Evolutionary conservation across 2,329 filamentous ascomycete genomes (phyloP).

Genomic region (Diaporthe eres): DNA sequence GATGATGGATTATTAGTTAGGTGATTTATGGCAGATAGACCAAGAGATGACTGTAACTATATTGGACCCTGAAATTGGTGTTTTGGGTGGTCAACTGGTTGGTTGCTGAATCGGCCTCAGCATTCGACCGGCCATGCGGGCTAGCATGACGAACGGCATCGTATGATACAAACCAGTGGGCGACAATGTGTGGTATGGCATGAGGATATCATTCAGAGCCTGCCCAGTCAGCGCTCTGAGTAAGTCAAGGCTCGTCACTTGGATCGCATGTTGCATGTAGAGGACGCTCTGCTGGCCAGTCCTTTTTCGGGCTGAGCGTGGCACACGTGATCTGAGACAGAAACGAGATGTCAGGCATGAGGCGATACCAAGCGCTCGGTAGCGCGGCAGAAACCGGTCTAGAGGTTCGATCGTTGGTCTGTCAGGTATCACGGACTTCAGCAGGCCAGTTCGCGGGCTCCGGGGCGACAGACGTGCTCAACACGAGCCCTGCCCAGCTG

Average conservation of each 20-base stretch:
- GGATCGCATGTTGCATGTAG: background rate
- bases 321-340: background rate
- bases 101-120: too few species aligned
- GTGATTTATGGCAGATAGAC: too few species aligned
- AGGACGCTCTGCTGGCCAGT: background rate
- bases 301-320: background rate
- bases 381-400: background rate
- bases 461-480: background rate
- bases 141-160: background rate
- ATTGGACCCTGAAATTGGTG: too few species aligned
- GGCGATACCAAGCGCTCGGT: background rate
- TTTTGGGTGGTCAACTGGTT: too few species aligned
- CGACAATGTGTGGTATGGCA: background rate
- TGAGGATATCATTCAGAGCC: background rate
- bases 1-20: too few species aligned
- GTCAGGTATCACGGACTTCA: background rate
- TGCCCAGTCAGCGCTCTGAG: background rate
- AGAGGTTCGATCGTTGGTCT: background rate
- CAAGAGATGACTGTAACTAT: too few species aligned
- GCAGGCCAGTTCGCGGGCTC: background rate
- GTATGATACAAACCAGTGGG: background rate
- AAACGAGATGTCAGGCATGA: constrained; percentile 3
- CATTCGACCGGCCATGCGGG: too few species aligned
- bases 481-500: background rate
- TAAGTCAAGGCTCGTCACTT: background rate